Evolutionary conservation across 192 early-diverging fungal species (phyloP).

Genomic region (Coemansia sp.): DNA sequence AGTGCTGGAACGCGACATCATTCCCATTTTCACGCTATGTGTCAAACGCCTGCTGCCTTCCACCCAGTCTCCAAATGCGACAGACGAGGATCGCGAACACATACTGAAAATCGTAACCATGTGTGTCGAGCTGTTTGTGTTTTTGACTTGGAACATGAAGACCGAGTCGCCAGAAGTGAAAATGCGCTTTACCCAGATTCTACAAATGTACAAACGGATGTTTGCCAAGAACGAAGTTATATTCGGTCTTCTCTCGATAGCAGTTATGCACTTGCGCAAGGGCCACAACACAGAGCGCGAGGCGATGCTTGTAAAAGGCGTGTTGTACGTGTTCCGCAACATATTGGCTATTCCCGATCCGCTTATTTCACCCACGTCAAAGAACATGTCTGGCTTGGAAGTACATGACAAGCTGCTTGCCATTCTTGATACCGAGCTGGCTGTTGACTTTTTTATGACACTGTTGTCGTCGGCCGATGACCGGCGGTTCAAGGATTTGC

Average conservation of each 20-base stretch:
- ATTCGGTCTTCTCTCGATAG: slow-evolving; percentile 23
- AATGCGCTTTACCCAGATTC: slow-evolving; percentile 51
- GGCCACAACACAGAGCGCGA: slow-evolving; percentile 22
- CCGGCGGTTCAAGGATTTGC: slow-evolving; percentile 51
- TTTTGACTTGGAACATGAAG: slow-evolving; percentile 83
- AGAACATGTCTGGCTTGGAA: slow-evolving; percentile 55
- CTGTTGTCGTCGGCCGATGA: slow-evolving; percentile 64
- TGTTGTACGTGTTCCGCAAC: slow-evolving; percentile 76
- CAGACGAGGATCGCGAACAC: slow-evolving; percentile 21
- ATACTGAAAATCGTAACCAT: slow-evolving; percentile 29
- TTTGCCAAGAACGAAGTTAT: slow-evolving; percentile 52
- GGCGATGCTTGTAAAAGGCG: slow-evolving; percentile 49
- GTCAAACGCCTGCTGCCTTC: slow-evolving; percentile 27
- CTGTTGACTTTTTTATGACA: slow-evolving; percentile 67
- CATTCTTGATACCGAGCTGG: slow-evolving; percentile 58
- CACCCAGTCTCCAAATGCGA: slow-evolving; percentile 6
- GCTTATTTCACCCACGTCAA: slow-evolving; percentile 56
- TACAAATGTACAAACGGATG: slow-evolving; percentile 71
- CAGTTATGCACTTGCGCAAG: slow-evolving; percentile 34
- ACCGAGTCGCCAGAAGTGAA: slow-evolving; percentile 46
- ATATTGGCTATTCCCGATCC: slow-evolving; percentile 76
- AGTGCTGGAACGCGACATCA: slow-evolving; percentile 71
- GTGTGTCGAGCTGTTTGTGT: slow-evolving; percentile 80
- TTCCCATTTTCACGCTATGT: slow-evolving; percentile 65
- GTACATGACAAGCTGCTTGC: slow-evolving; percentile 67